These are phyloP conservation scores for Entomortierella chlamydospora DNA, from an alignment of 192 early-diverging fungal genomes.

Conservation along the genomic window DNA sequence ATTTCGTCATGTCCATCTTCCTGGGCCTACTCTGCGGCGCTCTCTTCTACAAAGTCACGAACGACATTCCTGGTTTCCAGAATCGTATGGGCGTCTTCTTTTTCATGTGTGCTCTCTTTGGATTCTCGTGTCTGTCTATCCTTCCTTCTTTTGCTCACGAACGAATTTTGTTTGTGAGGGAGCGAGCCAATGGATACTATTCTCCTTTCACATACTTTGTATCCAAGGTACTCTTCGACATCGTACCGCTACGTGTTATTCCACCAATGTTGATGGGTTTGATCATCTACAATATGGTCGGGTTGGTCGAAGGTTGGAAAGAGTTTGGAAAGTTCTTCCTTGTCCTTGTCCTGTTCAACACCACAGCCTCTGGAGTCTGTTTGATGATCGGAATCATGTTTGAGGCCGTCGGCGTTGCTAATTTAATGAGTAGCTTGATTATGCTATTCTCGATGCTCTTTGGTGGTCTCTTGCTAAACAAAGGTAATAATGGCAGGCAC, in stretches of 20 bases:
- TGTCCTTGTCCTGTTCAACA: conserved; percentile 83
- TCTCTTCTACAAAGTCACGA: conserved; percentile 70
- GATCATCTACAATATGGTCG: conserved; percentile 88
- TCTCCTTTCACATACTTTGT: conserved; percentile 70
- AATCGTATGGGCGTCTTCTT: conserved; percentile 80
- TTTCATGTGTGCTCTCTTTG: conserved; percentile 79
- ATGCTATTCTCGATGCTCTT: conserved; percentile 92
- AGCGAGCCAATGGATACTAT: conserved; percentile 80
- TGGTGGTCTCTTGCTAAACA: conserved; percentile 90
- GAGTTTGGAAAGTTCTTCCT: conserved; percentile 79
- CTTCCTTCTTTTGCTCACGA: conserved; percentile 72
- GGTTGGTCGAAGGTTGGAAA: conserved; percentile 64
- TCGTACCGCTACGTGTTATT: conserved; percentile 82
- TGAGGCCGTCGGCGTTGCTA: conserved; percentile 75
- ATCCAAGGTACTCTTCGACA: conserved; percentile 78
- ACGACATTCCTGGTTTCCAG: conserved; percentile 77
- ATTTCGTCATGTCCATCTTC: conserved; percentile 75
- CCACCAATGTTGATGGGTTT: conserved; percentile 81
- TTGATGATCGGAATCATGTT: conserved; percentile 78
- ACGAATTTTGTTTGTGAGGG: conserved; percentile 73
- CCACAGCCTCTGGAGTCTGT: conserved; percentile 77
- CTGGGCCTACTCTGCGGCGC: conserved; percentile 72
- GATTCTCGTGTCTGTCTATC: conserved; percentile 74
- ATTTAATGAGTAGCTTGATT: conserved; percentile 77
- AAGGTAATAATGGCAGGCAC: conserved; percentile 64